Evolutionary conservation across 2,329 filamentous ascomycete genomes (phyloP).

Genomic region (Aspergillus pseudonomiae): DNA sequence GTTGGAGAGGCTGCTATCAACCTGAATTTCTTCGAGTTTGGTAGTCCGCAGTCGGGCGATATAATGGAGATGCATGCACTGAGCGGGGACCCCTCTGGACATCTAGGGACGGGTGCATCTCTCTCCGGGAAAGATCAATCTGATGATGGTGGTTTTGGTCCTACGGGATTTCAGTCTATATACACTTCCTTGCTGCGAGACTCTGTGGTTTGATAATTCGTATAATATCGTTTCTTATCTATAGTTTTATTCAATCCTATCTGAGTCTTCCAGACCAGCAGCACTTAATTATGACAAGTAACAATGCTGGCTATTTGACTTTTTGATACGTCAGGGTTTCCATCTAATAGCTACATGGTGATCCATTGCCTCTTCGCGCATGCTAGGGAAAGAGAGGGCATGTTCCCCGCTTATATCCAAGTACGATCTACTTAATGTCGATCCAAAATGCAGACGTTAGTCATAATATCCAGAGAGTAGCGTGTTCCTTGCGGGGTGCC

Average conservation of each 20-base stretch:
- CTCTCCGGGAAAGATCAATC: neutral
- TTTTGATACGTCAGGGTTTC: neutral
- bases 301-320: neutral
- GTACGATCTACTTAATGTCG: too few species aligned
- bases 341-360: neutral
- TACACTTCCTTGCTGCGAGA: neutral
- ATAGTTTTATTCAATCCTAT: neutral
- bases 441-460: neutral
- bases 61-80: too few species aligned
- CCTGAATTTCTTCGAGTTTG: neutral
- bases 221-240: rapidly evolving
- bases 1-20: neutral
- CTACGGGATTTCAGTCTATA: neutral
- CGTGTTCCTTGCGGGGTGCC: neutral
- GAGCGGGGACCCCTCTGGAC: rapidly evolving
- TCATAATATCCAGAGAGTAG: rapidly evolving
- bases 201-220: neutral
- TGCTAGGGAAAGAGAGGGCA: too few species aligned
- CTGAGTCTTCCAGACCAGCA: rapidly evolving
- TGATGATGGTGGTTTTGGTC: neutral
- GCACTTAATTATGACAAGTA: neutral
- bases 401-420: too few species aligned
- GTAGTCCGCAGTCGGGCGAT: neutral
- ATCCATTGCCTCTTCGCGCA: neutral
- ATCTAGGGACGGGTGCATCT: neutral